Percentiles rank a stretch among this genome's conserved stretches.
Conservation (phyloP, 2,329 filamentous ascomycete genomes). For the Cordyceps cicadae region DNA sequence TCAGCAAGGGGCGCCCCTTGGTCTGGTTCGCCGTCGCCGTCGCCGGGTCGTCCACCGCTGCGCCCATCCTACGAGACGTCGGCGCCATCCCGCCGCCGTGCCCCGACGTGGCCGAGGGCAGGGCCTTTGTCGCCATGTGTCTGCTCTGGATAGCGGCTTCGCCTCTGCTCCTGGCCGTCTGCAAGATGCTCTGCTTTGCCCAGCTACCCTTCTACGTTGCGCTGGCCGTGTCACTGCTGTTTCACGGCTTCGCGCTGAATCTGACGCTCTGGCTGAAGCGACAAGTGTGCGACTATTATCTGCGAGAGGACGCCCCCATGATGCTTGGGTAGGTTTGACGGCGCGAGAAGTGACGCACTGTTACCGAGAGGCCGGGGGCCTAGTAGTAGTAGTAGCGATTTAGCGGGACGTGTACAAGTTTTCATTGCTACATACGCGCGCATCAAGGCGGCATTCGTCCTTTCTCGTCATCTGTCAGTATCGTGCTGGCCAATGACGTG, state of each 20-base stretch:
- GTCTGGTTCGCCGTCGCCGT: constrained; percentile 5
- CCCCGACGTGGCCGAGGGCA: neutral
- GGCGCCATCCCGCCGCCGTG: constrained; percentile 9
- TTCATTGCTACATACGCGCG: neutral
- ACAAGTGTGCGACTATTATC: neutral
- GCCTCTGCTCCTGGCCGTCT: neutral
- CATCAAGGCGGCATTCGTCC: neutral
- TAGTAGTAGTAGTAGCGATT: neutral
- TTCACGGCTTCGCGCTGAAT: neutral
- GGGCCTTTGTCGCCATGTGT: neutral
- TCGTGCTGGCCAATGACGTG: neutral
- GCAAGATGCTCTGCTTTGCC: neutral
- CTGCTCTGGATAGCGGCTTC: neutral
- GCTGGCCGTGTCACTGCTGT: neutral
- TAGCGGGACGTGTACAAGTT: neutral
- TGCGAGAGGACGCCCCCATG: neutral
- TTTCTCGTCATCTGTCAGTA: neutral
- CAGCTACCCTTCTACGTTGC: neutral
- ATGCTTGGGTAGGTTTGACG: neutral
- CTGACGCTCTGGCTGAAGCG: neutral
- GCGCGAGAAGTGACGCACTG: neutral
- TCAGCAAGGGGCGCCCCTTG: constrained; percentile 1
- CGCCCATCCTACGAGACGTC: neutral
- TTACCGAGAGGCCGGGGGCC: no score
- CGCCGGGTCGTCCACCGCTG: neutral